Evolutionary conservation across 2,329 filamentous ascomycete genomes (phyloP), one percentile per base, ranked within the genome.

Genomic region (Rasamsonia emersonii): DNA sequence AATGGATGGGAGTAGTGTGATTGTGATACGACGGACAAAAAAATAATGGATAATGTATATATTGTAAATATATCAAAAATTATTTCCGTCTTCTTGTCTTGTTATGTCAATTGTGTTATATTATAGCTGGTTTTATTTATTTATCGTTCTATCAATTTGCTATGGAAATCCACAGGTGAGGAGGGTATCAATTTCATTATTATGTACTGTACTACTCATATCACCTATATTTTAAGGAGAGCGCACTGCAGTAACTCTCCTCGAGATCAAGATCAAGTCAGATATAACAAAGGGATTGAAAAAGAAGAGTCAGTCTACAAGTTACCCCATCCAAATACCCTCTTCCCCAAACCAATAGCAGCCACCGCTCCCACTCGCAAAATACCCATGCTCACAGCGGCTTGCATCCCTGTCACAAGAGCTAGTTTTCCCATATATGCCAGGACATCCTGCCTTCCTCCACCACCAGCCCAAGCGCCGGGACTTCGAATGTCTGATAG

Each of bases 321-420:
- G 13, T 38, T 40, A 7, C 59, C 60, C 60, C 60, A 63, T 7
- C 55, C 53, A 42, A 60, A 63, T 26, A 53, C 54, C 14, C 42
- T 58, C 28, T 45, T 58, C 8, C 61, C 61, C 33, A 63, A 49
- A n/a, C 46, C 46, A 33, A 62, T 54, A 4, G 58, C 58, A 15
- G 50, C 44, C 4, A 54, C 50, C 2, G 58, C 58, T 18, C 59
- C 40, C 17, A 62, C 38, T 3, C 56, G 53, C 54, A 61, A 60
- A 15, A 61, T 47, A 16, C 49, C 48, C 2, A 52, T 49, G 42
- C 57, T 59, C 11, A 61, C 42, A 9, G 53, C 51, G 24, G 49
- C 45, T 33, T 62, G 56, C 33, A 62, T 41, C 5, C 56, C 58
- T 28, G 53, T 41, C 42, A 62, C 49, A 18, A 63, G 47, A 1